Evolutionary conservation across 192 early-diverging fungal genomes (phyloP).

Genomic region (Coemansia sp.): DNA sequence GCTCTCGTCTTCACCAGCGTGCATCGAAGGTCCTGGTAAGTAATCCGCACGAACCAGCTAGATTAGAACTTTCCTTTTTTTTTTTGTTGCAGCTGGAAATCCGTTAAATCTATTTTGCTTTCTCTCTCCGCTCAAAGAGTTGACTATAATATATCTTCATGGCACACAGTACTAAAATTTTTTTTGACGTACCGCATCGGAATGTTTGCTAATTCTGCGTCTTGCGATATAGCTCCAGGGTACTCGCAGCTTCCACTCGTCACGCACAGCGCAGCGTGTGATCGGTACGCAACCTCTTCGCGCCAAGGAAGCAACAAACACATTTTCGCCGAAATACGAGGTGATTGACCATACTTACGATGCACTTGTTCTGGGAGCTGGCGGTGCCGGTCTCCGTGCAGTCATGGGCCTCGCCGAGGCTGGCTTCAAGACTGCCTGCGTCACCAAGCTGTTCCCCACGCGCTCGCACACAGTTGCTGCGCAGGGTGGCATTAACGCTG

Average conservation of each 20-base stretch:
- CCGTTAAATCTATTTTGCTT: neutral
- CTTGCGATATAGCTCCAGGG: conserved; percentile 27
- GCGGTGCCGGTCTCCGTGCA: conserved; percentile 96
- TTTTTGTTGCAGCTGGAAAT: neutral
- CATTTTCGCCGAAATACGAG: conserved; percentile 71
- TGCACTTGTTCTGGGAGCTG: conserved; percentile 97
- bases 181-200: too few relatives aligned
- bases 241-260: conserved; percentile 65
- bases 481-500: conserved; percentile 99
- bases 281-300: conserved; percentile 74
- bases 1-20: conserved; percentile 36
- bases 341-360: conserved; percentile 99
- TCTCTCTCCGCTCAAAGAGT: neutral
- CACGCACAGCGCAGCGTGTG: conserved; percentile 64
- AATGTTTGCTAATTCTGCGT: neutral
- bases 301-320: conserved; percentile 65
- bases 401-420: conserved; percentile 95
- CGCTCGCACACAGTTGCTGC: conserved; percentile 98
- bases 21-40: conserved; percentile 40
- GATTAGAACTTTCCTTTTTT: neutral
- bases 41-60: conserved; percentile 11
- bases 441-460: conserved; percentile 98
- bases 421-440: conserved; percentile 96
- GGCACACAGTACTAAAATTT: too few relatives aligned
- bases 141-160: too few relatives aligned